phyloP scores from a whole-genome alignment of 345 rosid species.

The Arabidopsis arenosa region DNA sequence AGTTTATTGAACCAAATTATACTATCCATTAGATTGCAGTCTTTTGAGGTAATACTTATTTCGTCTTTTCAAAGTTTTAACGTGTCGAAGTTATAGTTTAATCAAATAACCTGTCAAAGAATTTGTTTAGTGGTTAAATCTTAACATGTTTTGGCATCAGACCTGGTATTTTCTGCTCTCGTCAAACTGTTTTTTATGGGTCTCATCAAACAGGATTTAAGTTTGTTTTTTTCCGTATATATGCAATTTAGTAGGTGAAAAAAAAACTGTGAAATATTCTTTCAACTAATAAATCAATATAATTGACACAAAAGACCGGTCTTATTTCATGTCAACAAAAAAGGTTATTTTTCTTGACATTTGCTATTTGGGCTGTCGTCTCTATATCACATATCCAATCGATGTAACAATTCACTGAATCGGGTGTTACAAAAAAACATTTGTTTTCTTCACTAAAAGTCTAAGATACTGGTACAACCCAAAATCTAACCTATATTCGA shows the following conservation, averaged over 20 bases:
- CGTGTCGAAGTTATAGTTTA: no score
- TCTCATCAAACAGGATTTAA: neutral
- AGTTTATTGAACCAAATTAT: neutral
- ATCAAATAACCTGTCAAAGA: neutral
- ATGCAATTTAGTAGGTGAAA: neutral
- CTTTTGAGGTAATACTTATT: neutral
- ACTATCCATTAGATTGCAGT: neutral
- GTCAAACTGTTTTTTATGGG: neutral
- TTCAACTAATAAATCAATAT: neutral
- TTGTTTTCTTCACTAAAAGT: slow-evolving; percentile 16
- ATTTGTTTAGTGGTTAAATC: neutral
- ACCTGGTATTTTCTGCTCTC: neutral
- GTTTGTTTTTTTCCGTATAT: neutral
- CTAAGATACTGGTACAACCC: slow-evolving; percentile 27
- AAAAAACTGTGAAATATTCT: neutral
- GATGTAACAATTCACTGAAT: slow-evolving; percentile 41
- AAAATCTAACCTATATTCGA: slow-evolving; percentile 42
- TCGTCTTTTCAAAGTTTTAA: neutral
- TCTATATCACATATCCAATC: neutral
- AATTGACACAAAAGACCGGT: neutral
- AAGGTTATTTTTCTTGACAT: neutral
- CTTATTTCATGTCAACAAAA: neutral
- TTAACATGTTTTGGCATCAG: slow-evolving; percentile 8
- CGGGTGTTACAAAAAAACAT: slow-evolving; percentile 15
- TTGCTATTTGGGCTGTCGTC: slow-evolving; percentile 11